Evolutionary conservation across 805 yeast genomes (phyloP).

Genomic region (Metschnikowia rubicola): DNA sequence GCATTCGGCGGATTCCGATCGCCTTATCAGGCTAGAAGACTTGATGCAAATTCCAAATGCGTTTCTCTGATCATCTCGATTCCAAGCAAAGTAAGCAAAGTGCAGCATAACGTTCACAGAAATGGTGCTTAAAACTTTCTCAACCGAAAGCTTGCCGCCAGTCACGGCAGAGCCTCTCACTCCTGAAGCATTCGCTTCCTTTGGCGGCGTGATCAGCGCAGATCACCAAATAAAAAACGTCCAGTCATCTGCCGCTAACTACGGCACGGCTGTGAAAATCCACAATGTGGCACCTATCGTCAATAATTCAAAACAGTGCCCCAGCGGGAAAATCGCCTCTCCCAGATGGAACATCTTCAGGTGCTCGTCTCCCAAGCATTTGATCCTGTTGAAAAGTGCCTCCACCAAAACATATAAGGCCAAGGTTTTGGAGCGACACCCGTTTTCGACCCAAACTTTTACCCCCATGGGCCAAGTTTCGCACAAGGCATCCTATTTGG

Average conservation of each 20-base stretch:
- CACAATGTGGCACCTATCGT: constrained; percentile 67
- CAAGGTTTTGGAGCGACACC: constrained; percentile 85
- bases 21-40: too few species aligned
- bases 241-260: constrained; percentile 62
- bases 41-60: too few species aligned
- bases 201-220: constrained; percentile 77
- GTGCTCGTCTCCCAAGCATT: constrained; percentile 71
- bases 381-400: constrained; percentile 29
- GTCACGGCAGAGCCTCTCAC: constrained; percentile 58
- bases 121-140: constrained; percentile 44
- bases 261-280: constrained; percentile 88
- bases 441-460: constrained; percentile 83
- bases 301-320: constrained; percentile 47
- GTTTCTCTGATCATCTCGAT: too few species aligned
- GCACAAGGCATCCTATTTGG: constrained; percentile 57
- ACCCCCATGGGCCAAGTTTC: constrained; percentile 76
- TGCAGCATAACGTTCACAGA: background rate
- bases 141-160: constrained; percentile 15
- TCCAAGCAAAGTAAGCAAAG: too few species aligned
- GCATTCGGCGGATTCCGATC: too few species aligned
- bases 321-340: constrained; percentile 46
- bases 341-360: constrained; percentile 83
- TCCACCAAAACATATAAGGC: constrained; percentile 38
- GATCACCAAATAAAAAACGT: constrained; percentile 58
- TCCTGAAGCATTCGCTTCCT: constrained; percentile 61